A percentile compares a stretch with the other conserved stretches of the same genome.
Conservation (phyloP, 495 filamentous ascomycete genomes). For the Mycothermus thermophilus region DNA sequence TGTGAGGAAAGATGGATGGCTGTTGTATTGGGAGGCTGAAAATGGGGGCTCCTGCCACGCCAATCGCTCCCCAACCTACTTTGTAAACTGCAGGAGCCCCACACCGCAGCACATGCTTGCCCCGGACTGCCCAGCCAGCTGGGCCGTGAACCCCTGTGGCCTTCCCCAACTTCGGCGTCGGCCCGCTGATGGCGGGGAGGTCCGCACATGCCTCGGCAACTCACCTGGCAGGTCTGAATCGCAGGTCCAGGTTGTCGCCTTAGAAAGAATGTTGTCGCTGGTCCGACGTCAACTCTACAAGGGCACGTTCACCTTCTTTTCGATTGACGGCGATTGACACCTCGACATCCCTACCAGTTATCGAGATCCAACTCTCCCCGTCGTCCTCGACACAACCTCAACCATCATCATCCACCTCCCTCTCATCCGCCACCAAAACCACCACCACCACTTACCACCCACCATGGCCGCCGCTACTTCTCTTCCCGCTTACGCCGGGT, state of each 20-base stretch:
- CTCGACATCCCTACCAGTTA: neutral
- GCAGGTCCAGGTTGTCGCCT: too few relatives aligned
- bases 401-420: neutral
- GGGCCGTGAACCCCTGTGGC: neutral
- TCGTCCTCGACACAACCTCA: neutral
- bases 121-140: neutral
- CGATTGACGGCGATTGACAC: neutral
- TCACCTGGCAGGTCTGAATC: too few relatives aligned
- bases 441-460: neutral
- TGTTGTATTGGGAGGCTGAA: too few relatives aligned
- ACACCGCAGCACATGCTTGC: too few relatives aligned
- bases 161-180: constrained; percentile 4
- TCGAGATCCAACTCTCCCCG: too few relatives aligned
- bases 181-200: constrained; percentile 1
- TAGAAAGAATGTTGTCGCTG: too few relatives aligned
- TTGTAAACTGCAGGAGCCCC: too few relatives aligned
- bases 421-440: neutral
- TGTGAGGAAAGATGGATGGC: too few relatives aligned
- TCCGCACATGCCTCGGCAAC: constrained; percentile 3
- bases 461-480: neutral
- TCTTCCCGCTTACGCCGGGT: constrained; percentile 24
- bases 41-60: too few relatives aligned
- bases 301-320: neutral
- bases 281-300: too few relatives aligned
- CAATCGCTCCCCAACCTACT: too few relatives aligned